phyloP scores from a whole-genome alignment of 2,329 filamentous ascomycete species.

The Alternaria dauci region DNA sequence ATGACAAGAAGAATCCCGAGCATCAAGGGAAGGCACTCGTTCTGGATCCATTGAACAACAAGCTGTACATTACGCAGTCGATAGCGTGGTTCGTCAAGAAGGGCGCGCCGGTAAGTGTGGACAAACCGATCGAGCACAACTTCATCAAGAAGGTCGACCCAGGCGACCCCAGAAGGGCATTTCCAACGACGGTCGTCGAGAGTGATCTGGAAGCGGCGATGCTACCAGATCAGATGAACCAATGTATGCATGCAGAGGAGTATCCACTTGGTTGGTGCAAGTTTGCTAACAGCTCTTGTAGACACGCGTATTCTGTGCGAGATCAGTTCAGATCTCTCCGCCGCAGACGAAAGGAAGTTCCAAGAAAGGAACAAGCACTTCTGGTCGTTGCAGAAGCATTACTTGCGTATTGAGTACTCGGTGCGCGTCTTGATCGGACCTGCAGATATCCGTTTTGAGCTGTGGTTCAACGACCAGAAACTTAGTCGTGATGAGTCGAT shows the following conservation, averaged over 20 bases:
- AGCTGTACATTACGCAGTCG: conserved; percentile 47
- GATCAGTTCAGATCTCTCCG: conserved; percentile 45
- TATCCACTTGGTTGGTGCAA: neutral
- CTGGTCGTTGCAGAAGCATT: conserved; percentile 47
- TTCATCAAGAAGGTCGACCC: conserved; percentile 45
- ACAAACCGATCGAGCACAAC: conserved; percentile 45
- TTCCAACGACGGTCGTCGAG: conserved; percentile 45
- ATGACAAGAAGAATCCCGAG: conserved; percentile 45
- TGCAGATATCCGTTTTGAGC: conserved; percentile 51
- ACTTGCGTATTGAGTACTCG: conserved; percentile 47
- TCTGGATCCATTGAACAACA: conserved; percentile 45
- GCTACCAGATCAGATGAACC: conserved; percentile 42
- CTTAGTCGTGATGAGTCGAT: conserved; percentile 46
- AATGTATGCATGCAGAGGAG: conserved; percentile 22
- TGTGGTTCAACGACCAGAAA: conserved; percentile 50
- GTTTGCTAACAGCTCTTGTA: conserved; percentile 11
- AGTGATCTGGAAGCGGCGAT: conserved; percentile 33
- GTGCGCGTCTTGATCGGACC: conserved; percentile 52
- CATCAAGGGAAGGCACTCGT: conserved; percentile 37
- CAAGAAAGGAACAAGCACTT: conserved; percentile 49
- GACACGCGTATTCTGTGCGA: conserved; percentile 49
- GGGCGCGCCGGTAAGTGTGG: conserved; percentile 45
- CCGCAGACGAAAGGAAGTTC: conserved; percentile 44
- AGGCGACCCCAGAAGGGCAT: conserved; percentile 43
- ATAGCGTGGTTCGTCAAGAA: conserved; percentile 52